These are phyloP conservation scores for Linum tenue DNA, from an alignment of 345 rosid genomes.

Conservation along the genomic window DNA sequence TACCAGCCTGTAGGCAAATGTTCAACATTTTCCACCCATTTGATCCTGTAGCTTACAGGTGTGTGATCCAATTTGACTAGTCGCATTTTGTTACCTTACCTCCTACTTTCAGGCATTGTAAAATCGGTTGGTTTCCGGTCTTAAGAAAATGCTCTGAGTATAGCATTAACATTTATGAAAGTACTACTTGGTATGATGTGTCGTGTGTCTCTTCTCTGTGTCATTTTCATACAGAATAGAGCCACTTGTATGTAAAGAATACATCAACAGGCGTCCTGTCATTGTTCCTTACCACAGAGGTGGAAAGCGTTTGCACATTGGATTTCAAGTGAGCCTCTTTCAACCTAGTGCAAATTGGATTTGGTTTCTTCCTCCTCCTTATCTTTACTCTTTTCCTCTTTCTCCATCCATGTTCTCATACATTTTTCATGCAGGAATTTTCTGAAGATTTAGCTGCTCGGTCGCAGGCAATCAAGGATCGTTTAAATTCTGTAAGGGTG, in stretches of 20 bases:
- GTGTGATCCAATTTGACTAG: conserved; percentile 6
- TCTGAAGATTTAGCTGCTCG: conserved; percentile 68
- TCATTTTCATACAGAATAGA: conserved; percentile 50
- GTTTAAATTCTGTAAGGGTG: conserved; percentile 52
- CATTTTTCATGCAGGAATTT: conserved; percentile 48
- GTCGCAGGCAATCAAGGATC: conserved; percentile 58
- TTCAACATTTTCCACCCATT: conserved; percentile 94
- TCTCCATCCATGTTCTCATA: conserved; percentile 3
- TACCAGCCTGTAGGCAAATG: conserved; percentile 93
- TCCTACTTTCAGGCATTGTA: too few species aligned
- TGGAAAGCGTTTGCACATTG: conserved; percentile 92
- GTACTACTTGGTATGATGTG: not conserved
- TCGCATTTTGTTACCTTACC: not conserved
- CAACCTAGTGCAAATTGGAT: not conserved
- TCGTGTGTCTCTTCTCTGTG: not conserved
- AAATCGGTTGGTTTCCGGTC: not conserved
- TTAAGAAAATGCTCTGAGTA: too few species aligned
- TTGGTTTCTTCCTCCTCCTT: not conserved
- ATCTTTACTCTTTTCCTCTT: not conserved
- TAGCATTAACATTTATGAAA: not conserved
- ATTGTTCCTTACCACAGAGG: conserved; percentile 93
- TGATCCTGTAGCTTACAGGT: conserved; percentile 99
- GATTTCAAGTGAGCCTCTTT: conserved; percentile 52
- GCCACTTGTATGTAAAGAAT: conserved; percentile 90
- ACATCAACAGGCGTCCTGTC: conserved; percentile 56